A percentile compares a stretch with the other conserved stretches of the same genome.
phyloP scores from a whole-genome alignment of 345 rosid species.

The Microthlaspi erraticum region DNA sequence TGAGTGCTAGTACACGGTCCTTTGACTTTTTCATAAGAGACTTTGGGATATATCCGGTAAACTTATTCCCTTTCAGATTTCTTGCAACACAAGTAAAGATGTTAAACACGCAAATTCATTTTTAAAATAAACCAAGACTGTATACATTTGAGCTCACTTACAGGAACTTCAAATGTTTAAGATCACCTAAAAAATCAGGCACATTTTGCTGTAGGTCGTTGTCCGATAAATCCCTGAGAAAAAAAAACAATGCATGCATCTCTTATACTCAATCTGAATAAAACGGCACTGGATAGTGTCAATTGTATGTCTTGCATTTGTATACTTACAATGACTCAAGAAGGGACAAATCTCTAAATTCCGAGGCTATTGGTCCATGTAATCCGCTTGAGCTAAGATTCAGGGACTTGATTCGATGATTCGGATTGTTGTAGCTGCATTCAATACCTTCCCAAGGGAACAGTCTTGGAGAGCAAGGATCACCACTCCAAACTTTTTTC shows the following conservation, averaged over 20 bases:
- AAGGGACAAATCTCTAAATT: constrained; percentile 42
- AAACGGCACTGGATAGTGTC: background rate
- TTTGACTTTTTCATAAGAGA: constrained; percentile 48
- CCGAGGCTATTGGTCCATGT: constrained; percentile 44
- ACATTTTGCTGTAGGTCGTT: constrained; percentile 52
- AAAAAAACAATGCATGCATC: background rate
- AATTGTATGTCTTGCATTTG: background rate
- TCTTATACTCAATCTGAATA: constrained; percentile 9
- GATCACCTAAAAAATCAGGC: constrained; percentile 52
- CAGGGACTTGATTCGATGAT: constrained; percentile 49
- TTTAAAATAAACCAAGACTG: background rate
- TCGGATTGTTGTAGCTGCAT: constrained; percentile 41
- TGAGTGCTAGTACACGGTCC: constrained; percentile 45
- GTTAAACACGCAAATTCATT: constrained; percentile 12
- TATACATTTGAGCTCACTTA: constrained; percentile 32
- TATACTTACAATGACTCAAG: constrained; percentile 53
- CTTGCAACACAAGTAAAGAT: constrained; percentile 35
- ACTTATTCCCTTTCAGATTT: constrained; percentile 56
- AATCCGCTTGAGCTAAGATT: constrained; percentile 58
- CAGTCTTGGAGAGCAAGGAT: constrained; percentile 57
- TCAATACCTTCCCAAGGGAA: constrained; percentile 57
- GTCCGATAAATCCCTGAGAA: constrained; percentile 63
- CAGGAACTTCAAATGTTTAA: constrained; percentile 47
- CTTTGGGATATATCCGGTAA: constrained; percentile 57
- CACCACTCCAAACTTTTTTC: constrained; percentile 58